phyloP scores from a whole-genome alignment of 2,329 filamentous ascomycete species.

The Beauveria sp. region DNA sequence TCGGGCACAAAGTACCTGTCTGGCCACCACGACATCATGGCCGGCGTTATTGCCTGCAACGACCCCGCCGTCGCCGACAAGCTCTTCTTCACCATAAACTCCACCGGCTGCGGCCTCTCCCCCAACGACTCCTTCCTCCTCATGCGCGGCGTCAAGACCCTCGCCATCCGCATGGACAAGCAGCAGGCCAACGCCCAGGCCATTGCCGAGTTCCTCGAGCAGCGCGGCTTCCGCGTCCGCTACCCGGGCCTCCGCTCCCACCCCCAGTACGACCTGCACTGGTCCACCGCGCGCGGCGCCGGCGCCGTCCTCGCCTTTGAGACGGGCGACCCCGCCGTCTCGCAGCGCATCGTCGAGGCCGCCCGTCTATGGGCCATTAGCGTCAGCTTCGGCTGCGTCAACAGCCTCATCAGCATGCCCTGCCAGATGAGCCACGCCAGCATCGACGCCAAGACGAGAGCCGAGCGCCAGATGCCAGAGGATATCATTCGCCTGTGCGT shows the following conservation, averaged over 20 bases:
- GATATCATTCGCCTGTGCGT: slow-evolving; percentile 94
- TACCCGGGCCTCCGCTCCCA: slow-evolving; percentile 93
- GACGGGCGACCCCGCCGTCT: slow-evolving; percentile 76
- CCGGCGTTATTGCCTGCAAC: slow-evolving; percentile 90
- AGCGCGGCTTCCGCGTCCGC: slow-evolving; percentile 85
- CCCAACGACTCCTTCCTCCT: slow-evolving; percentile 96
- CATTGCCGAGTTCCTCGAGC: slow-evolving; percentile 88
- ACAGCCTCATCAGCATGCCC: slow-evolving; percentile 97
- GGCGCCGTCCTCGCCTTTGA: slow-evolving; percentile 95
- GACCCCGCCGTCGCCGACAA: slow-evolving; percentile 73
- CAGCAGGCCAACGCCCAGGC: slow-evolving; percentile 87
- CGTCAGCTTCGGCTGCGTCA: slow-evolving; percentile 96
- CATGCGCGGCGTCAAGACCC: slow-evolving; percentile 90
- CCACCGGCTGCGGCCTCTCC: slow-evolving; percentile 85
- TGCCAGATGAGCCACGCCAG: slow-evolving; percentile 99
- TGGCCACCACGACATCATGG: slow-evolving; percentile 98
- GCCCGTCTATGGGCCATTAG: slow-evolving; percentile 90
- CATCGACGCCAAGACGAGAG: slow-evolving; percentile 89
- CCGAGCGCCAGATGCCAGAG: slow-evolving; percentile 87
- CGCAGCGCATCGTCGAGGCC: slow-evolving; percentile 89
- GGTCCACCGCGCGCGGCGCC: slow-evolving; percentile 88
- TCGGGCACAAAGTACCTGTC: slow-evolving; percentile 97
- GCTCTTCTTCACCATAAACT: slow-evolving; percentile 95
- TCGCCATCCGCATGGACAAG: slow-evolving; percentile 97
- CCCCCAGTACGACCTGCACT: slow-evolving; percentile 92